These are phyloP conservation scores for Lasiosphaeris hirsuta DNA, from an alignment of 495 filamentous ascomycete genomes.

Conservation along the genomic window DNA sequence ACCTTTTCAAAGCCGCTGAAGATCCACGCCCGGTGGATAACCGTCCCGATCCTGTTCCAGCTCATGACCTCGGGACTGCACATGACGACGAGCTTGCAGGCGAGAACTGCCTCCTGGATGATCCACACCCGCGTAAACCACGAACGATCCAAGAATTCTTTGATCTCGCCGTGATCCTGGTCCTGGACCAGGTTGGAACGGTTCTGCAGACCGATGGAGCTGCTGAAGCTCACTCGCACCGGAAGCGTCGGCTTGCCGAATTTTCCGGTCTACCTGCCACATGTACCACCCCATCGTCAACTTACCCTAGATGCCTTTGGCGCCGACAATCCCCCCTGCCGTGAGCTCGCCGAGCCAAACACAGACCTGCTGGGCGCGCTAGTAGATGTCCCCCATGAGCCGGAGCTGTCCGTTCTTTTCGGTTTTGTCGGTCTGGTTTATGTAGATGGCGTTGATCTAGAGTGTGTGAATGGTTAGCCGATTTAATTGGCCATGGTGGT, in stretches of 20 bases:
- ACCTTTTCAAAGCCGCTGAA: neutral
- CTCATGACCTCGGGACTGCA: neutral
- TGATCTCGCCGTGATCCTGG: neutral
- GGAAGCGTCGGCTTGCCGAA: too few relatives aligned
- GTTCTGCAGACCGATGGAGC: neutral
- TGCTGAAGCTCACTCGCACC: neutral
- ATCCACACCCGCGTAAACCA: slow-evolving; percentile 16
- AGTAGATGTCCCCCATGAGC: neutral
- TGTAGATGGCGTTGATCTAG: neutral
- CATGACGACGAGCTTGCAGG: neutral
- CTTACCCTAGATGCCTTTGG: neutral
- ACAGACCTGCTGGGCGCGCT: neutral
- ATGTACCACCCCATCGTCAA: neutral
- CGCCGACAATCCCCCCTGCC: neutral
- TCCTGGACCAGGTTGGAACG: neutral
- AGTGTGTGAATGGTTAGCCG: too few relatives aligned
- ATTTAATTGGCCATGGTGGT: too few relatives aligned
- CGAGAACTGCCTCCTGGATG: slow-evolving; percentile 12
- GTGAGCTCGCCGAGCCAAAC: neutral
- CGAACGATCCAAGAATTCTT: slow-evolving; percentile 12
- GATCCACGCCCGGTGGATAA: neutral
- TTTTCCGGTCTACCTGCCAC: too few relatives aligned
- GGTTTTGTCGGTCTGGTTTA: neutral
- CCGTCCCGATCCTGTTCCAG: neutral
- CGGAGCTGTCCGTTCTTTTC: neutral